These are phyloP conservation scores for Verticillium nubilum DNA, from an alignment of 2,329 filamentous ascomycete genomes.

Conservation along the genomic window DNA sequence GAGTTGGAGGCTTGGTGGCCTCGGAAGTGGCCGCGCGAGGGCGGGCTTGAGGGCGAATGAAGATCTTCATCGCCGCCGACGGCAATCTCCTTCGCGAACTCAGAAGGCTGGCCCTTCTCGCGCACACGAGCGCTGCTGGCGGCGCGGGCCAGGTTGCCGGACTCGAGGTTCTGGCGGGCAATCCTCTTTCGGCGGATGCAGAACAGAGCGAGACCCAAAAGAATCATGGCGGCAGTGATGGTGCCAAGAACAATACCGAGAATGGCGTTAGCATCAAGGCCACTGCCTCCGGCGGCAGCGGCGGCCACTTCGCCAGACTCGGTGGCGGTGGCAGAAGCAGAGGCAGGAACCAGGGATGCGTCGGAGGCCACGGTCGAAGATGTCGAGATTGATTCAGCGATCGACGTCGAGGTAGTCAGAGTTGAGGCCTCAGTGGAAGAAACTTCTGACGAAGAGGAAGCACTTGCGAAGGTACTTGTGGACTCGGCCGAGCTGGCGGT, in stretches of 20 bases:
- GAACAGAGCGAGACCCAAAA: constrained; percentile 70
- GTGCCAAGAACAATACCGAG: constrained; percentile 78
- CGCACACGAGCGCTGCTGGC: constrained; percentile 26
- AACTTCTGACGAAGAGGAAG: constrained; percentile 17
- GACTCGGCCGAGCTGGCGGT: constrained; percentile 19
- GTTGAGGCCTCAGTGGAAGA: constrained; percentile 20
- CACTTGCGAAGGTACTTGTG: constrained; percentile 20
- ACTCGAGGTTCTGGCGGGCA: constrained; percentile 20
- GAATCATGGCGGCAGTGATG: constrained; percentile 65
- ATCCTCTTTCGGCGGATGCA: constrained; percentile 57
- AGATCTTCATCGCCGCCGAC: constrained; percentile 12
- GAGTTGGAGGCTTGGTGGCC: constrained; percentile 50
- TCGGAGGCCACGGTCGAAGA: constrained; percentile 14
- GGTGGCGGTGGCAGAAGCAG: constrained; percentile 19
- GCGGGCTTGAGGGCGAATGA: not conserved
- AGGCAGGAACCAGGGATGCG: constrained; percentile 15
- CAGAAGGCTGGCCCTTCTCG: constrained; percentile 8
- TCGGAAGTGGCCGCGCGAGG: constrained; percentile 29
- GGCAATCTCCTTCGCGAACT: constrained; percentile 1
- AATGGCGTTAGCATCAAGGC: constrained; percentile 46
- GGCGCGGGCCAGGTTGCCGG: constrained; percentile 14
- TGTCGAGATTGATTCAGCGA: not conserved
- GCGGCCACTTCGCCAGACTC: constrained; percentile 24
- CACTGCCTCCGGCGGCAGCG: constrained; percentile 11
- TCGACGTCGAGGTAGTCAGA: constrained; percentile 3